Evolutionary conservation across 2,329 filamentous ascomycete genomes (phyloP).

Genomic region (Rhinocladiella similis): DNA sequence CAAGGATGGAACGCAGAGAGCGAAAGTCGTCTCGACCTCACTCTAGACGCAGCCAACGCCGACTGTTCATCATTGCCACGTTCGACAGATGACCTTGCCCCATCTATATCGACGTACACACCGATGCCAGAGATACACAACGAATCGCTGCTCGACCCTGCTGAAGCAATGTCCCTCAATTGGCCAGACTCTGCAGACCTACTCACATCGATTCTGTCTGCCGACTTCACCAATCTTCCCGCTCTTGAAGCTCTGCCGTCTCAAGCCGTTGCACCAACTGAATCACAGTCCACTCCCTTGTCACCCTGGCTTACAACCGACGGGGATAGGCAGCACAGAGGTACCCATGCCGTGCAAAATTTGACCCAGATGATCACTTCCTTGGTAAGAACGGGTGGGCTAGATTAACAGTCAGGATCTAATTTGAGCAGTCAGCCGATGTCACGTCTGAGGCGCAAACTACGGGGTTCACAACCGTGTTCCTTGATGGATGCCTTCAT

Average conservation of each 20-base stretch:
- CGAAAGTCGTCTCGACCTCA: neutral
- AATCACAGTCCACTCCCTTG: neutral
- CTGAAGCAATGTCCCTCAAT: conserved; percentile 4
- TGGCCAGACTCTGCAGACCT: conserved; percentile 17
- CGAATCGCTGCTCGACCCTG: neutral
- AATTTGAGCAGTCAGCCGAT: conserved; percentile 38
- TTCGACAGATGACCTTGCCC: neutral
- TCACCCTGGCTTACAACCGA: conserved; percentile 1
- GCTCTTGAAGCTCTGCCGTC: conserved; percentile 11
- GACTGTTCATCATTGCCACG: neutral
- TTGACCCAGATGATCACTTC: conserved; percentile 13
- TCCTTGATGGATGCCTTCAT: conserved; percentile 48
- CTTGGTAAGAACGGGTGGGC: neutral
- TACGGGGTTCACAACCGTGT: conserved; percentile 46
- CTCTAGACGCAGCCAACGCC: neutral
- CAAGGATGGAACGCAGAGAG: neutral
- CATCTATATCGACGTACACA: neutral
- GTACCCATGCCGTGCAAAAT: conserved; percentile 7
- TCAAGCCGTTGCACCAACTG: conserved; percentile 2
- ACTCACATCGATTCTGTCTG: conserved; percentile 11
- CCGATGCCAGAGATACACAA: neutral
- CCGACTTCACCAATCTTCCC: conserved; percentile 10
- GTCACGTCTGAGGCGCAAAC: conserved; percentile 46
- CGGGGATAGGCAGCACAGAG: neutral
- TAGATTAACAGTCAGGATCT: neutral